These are phyloP conservation scores for Nyssa sinensis DNA, from an alignment of 148 eudicot species.

Conservation along the genomic window DNA sequence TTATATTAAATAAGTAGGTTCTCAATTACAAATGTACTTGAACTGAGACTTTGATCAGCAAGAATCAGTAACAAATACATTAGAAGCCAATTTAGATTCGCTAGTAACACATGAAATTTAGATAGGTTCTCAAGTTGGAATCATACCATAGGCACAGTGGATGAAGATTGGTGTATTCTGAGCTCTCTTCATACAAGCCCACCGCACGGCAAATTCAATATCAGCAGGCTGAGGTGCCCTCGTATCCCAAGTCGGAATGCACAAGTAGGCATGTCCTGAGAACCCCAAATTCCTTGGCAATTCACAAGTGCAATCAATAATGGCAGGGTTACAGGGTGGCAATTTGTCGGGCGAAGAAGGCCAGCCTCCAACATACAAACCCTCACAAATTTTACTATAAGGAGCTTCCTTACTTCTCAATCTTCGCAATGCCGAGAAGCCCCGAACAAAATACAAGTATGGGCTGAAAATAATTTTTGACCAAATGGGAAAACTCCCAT, in stretches of 20 bases:
- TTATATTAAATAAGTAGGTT: background rate
- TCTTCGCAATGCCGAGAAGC: conserved; percentile 56
- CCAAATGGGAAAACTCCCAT: conserved; percentile 76
- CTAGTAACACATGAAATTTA: background rate
- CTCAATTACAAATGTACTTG: background rate
- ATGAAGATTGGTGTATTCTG: conserved; percentile 60
- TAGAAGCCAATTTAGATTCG: background rate
- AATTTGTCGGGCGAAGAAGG: conserved; percentile 51
- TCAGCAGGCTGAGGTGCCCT: conserved; percentile 68
- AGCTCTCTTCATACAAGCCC: conserved; percentile 83
- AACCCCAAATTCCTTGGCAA: conserved; percentile 49
- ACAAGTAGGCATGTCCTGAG: conserved; percentile 55
- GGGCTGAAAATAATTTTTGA: conserved; percentile 67
- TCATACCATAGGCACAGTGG: conserved; percentile 94
- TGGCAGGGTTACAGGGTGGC: conserved; percentile 85
- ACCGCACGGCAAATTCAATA: conserved; percentile 76
- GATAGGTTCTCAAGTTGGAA: background rate
- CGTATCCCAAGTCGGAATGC: conserved; percentile 90
- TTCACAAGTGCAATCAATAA: conserved; percentile 89
- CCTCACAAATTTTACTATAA: conserved; percentile 63
- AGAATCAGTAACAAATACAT: background rate
- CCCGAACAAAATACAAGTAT: conserved; percentile 57
- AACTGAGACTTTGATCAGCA: background rate
- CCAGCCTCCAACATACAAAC: conserved; percentile 94
- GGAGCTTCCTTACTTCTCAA: conserved; percentile 56